Evolutionary conservation across 441 rosid species (phyloP), one percentile per base, ranked within the genome.

Genomic region (Lagerstroemia fauriei): DNA sequence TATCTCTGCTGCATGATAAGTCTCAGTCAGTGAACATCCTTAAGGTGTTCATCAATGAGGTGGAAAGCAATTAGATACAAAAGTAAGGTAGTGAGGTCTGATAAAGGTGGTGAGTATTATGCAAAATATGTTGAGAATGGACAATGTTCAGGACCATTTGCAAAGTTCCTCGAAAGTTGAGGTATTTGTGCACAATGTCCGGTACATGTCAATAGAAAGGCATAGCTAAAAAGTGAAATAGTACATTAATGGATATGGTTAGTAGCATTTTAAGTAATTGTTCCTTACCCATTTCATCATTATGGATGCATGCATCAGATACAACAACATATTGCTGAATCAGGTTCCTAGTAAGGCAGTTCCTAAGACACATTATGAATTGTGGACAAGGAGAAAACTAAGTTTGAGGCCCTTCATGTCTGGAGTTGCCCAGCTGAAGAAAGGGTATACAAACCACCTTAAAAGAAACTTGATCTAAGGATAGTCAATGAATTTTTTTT

Each of bases 1-100:
- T 79, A 25, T 68, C 68, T 66, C 32, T 50, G 22, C 44, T 80
- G 17, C n/a, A 51, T 51, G 77, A 80, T 56, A 79, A 79, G 9
- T 66, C 61, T 47, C 46, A 78, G 34, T n/a, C 0, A 38, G 44
- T 79, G 10, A 44, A 71, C 53, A 59, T 57, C 38, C 47, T 51
- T 32, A n/a, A 70, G 82, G 56, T 72, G 32, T 80, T 50, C 56
- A 14, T 72, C 18, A 77, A 31, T 34, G 77, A 53, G 38, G 38
- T 20, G 25, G 32, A 80, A 25, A 73, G n/a, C 12, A 72, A 32
- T 38, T 72, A 24, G 24, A 71, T n/a, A 72, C 10, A 71, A 70
- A 51, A 57, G 63, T 57, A 22, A 57, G 25, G 9, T 22, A 6
- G 25, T 57, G 24, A 22, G 63, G 24, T 57, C 25, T 57, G 63